Conservation (phyloP, 495 filamentous ascomycete genomes). For the Hypoxylon subgilvum region DNA sequence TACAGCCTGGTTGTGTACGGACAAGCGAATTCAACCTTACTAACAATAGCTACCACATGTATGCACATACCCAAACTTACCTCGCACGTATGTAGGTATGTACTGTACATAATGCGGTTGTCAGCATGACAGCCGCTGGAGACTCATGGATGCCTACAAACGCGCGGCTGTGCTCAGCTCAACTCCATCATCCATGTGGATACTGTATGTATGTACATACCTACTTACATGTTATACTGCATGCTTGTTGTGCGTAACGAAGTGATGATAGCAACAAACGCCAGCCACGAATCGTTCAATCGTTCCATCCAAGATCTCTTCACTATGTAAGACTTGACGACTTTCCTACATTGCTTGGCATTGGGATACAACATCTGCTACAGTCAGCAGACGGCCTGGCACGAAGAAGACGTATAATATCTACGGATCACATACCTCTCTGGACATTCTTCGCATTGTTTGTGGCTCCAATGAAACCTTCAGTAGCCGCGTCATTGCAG, state of each 20-base stretch:
- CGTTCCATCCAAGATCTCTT: conserved; percentile 29
- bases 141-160: not conserved
- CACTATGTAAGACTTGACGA: conserved; percentile 28
- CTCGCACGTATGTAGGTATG: not conserved
- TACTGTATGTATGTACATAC: too few species aligned
- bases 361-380: too few species aligned
- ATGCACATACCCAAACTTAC: too few species aligned
- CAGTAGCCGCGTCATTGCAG: not conserved
- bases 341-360: conserved; percentile 24
- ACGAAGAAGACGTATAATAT: conserved; percentile 1
- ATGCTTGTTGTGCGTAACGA: not conserved
- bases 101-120: not conserved
- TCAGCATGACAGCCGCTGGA: conserved; percentile 22
- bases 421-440: conserved; percentile 1
- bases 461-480: too few species aligned
- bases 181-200: too few species aligned
- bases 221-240: too few species aligned
- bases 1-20: too few species aligned
- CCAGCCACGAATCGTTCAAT: conserved; percentile 14
- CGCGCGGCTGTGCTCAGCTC: conserved; percentile 1
- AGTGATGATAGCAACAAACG: conserved; percentile 22
- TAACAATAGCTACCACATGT: too few species aligned
- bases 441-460: not conserved
- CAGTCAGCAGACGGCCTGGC: not conserved
- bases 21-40: too few species aligned